Conservation (phyloP, 2,329 filamentous ascomycete species). For the Penicillium oxalicum region DNA sequence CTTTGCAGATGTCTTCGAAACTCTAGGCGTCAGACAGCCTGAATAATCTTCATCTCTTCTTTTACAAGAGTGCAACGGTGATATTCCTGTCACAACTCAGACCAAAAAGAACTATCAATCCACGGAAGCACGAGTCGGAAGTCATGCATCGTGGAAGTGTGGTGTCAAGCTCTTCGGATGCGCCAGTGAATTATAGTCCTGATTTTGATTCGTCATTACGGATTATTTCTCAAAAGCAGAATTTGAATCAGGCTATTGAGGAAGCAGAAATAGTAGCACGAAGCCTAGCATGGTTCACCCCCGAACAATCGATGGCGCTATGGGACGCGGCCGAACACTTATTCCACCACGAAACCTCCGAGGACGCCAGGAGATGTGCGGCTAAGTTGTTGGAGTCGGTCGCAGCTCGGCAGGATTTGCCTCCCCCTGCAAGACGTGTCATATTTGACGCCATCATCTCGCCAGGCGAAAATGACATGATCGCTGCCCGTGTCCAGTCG, state of each 20-base stretch:
- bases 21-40: constrained; percentile 35
- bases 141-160: constrained; percentile 40
- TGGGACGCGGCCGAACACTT: constrained; percentile 38
- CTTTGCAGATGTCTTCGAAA: constrained; percentile 41
- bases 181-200: constrained; percentile 25
- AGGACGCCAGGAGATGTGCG: constrained; percentile 33
- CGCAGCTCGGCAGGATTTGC: constrained; percentile 35
- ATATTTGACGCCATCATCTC: constrained; percentile 34
- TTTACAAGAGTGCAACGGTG: constrained; percentile 26
- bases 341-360: constrained; percentile 30
- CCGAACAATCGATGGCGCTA: constrained; percentile 36
- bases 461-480: constrained; percentile 31
- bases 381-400: constrained; percentile 34
- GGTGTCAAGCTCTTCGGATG: constrained; percentile 35
- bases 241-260: constrained; percentile 32
- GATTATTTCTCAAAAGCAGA: constrained; percentile 31
- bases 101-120: constrained; percentile 26
- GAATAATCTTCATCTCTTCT: constrained; percentile 36
- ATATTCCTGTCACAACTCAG: constrained; percentile 28
- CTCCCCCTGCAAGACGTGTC: constrained; percentile 28
- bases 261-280: constrained; percentile 34
- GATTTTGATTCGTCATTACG: constrained; percentile 36
- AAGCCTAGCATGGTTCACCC: constrained; percentile 30
- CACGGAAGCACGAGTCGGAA: constrained; percentile 32
- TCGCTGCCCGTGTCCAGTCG: constrained; percentile 35